Evolutionary conservation across 148 eudicot genomes (phyloP).

Genomic region (Gaultheria prostrata): DNA sequence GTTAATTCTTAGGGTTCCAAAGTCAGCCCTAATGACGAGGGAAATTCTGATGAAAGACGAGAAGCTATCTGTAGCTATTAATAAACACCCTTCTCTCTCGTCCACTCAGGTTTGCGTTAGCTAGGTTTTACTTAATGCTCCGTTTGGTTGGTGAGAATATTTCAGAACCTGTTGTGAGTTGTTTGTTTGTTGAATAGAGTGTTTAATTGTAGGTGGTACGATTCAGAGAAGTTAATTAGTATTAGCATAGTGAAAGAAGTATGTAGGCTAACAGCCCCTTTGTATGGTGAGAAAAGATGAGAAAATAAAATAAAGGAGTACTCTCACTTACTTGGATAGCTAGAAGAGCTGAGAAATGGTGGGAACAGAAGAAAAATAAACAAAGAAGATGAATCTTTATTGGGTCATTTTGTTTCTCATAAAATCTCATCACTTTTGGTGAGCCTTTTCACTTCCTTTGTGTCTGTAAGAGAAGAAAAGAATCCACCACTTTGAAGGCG

Average conservation of each 20-base stretch:
- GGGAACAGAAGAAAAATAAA: background rate
- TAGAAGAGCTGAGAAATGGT: background rate
- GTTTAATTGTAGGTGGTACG: background rate
- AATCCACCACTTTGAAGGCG: background rate
- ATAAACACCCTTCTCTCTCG: slow-evolving; percentile 45
- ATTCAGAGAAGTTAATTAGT: too few relatives aligned
- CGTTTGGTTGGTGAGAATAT: background rate
- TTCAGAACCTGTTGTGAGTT: background rate
- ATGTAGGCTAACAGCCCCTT: background rate
- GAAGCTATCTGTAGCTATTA: slow-evolving; percentile 36
- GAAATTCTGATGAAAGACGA: slow-evolving; percentile 50
- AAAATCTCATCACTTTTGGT: background rate
- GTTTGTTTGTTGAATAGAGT: background rate
- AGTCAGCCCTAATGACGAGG: slow-evolving; percentile 57
- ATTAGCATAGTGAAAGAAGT: background rate
- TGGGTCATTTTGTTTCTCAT: background rate
- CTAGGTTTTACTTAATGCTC: background rate
- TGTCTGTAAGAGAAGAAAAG: background rate
- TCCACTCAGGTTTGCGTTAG: slow-evolving; percentile 62
- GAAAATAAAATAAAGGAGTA: background rate
- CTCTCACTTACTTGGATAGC: background rate
- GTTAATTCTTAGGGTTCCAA: slow-evolving; percentile 77
- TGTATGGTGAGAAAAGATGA: background rate
- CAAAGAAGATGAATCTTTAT: background rate
- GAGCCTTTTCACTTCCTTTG: background rate